phyloP scores from a whole-genome alignment of 257 asterid genomes.

The Solanum clarkiae region DNA sequence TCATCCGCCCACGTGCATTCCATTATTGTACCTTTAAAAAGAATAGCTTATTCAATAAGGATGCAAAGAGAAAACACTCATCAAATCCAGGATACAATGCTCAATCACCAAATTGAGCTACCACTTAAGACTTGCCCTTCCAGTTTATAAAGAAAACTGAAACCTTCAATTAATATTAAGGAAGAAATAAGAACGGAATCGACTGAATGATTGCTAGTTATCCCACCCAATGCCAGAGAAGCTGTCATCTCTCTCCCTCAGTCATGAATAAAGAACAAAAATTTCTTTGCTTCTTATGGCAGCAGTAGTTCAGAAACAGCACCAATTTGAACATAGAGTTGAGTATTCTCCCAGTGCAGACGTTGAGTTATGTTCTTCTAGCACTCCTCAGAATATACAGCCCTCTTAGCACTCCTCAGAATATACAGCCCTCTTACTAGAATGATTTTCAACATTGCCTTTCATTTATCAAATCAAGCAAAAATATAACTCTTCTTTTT shows the following conservation, averaged over 20 bases:
- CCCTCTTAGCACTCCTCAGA: background rate
- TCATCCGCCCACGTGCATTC: background rate
- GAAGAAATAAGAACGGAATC: background rate
- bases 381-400: background rate
- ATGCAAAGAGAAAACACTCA: background rate
- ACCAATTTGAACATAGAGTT: background rate
- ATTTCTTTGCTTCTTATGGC: background rate
- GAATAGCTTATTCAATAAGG: background rate
- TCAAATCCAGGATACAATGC: background rate
- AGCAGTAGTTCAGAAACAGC: background rate
- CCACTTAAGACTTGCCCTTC: background rate
- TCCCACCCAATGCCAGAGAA: background rate
- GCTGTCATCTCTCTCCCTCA: background rate
- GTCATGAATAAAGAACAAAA: background rate
- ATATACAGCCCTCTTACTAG: background rate
- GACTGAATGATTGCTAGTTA: background rate
- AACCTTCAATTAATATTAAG: background rate
- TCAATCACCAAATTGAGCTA: background rate
- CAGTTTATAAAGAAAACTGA: background rate
- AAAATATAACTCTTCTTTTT: background rate
- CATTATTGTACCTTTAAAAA: background rate
- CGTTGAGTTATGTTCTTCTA: background rate
- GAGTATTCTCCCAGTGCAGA: background rate
- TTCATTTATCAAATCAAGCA: background rate
- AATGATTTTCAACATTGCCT: background rate